These are phyloP conservation scores for Ceratobasidium sp. DNA, from an alignment of 1,284 basidiomycete species.

Conservation along the genomic window DNA sequence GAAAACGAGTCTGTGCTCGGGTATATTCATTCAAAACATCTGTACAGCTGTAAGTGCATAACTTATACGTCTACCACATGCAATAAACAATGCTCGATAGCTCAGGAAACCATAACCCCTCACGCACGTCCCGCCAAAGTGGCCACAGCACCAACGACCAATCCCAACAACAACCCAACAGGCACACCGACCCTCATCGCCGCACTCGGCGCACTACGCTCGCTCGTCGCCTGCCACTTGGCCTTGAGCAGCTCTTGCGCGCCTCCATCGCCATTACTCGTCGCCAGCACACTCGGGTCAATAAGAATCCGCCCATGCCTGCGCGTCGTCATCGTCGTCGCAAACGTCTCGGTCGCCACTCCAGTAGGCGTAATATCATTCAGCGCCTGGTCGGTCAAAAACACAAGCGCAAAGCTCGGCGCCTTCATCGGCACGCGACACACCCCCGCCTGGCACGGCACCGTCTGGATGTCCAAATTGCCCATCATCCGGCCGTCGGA, in stretches of 20 bases:
- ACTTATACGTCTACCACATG: constrained; percentile 6
- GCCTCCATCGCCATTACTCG: constrained; percentile 54
- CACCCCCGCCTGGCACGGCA: constrained; percentile 57
- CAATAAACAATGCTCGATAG: constrained; percentile 3
- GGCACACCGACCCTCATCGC: constrained; percentile 13
- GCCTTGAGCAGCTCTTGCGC: constrained; percentile 32
- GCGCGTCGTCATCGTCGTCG: constrained; percentile 48
- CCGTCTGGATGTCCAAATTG: constrained; percentile 51
- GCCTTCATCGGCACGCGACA: constrained; percentile 56
- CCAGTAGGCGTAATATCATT: constrained; percentile 27
- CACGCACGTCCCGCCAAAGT: constrained; percentile 14
- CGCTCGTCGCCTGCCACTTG: constrained; percentile 42
- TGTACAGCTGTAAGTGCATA: constrained; percentile 3
- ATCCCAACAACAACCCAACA: neutral
- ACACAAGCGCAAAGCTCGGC: constrained; percentile 58
- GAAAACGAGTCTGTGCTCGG: neutral
- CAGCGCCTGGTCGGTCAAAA: constrained; percentile 54
- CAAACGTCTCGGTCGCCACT: constrained; percentile 4
- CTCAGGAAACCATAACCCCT: neutral
- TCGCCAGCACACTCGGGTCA: constrained; percentile 52
- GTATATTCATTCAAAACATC: neutral
- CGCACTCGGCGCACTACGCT: constrained; percentile 21
- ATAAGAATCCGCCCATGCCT: constrained; percentile 45
- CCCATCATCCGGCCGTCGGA: constrained; percentile 56
- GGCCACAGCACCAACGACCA: constrained; percentile 7